phyloP scores from a whole-genome alignment of 2,329 filamentous ascomycete species.

The Hypoxylon sp. region DNA sequence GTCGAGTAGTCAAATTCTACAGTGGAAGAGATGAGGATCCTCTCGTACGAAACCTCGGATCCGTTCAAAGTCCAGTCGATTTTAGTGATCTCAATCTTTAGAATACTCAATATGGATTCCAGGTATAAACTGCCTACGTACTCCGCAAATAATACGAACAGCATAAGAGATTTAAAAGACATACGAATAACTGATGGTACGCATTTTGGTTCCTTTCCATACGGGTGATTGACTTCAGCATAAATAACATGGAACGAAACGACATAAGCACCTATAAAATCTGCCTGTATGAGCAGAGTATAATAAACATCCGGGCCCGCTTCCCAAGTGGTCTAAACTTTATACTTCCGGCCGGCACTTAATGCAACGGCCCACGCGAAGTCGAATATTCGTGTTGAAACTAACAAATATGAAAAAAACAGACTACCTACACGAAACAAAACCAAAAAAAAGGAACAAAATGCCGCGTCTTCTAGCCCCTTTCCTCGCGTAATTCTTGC shows the following conservation, averaged over 20 bases:
- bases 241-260: background rate
- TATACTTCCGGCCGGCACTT: conserved; percentile 13
- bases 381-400: conserved; percentile 1
- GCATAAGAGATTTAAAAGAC: too few relatives aligned
- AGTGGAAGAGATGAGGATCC: too few relatives aligned
- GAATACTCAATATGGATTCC: too few relatives aligned
- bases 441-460: too few relatives aligned
- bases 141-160: too few relatives aligned
- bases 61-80: background rate
- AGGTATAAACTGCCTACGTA: too few relatives aligned
- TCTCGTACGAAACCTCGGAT: background rate
- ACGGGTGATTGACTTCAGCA: too few relatives aligned
- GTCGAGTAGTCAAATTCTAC: conserved; percentile 1
- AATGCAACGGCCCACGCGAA: too few relatives aligned
- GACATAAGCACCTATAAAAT: too few relatives aligned
- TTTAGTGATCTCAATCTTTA: too few relatives aligned
- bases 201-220: too few relatives aligned
- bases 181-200: too few relatives aligned
- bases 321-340: conserved; percentile 11
- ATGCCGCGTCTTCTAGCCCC: background rate
- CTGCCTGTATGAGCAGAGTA: background rate
- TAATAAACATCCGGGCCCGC: conserved; percentile 3
- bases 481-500: background rate
- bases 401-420: background rate
- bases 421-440: background rate